Evolutionary conservation across 169 alveolate genomes (phyloP).

Genomic region (Plasmodium gaboni): DNA sequence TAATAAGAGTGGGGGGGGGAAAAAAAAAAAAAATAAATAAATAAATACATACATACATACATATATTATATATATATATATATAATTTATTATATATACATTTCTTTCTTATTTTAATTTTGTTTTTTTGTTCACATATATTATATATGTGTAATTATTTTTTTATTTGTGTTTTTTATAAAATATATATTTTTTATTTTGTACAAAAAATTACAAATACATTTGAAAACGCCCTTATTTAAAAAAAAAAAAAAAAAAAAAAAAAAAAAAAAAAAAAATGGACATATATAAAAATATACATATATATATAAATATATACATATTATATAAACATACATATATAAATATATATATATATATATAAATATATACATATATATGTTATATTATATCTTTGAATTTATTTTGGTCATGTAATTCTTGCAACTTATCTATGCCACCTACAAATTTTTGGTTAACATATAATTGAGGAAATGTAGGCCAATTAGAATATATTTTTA

Average conservation of each 20-base stretch:
- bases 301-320: too few relatives aligned
- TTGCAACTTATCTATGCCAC: slow-evolving; percentile 93
- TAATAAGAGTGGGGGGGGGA: too few relatives aligned
- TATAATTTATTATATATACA: not conserved
- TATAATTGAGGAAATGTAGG: slow-evolving; percentile 95
- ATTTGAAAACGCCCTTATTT: too few relatives aligned
- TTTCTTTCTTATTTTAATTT: too few relatives aligned
- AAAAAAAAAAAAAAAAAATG: too few relatives aligned
- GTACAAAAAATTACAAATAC: too few relatives aligned
- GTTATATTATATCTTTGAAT: slow-evolving; percentile 84
- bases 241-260: too few relatives aligned
- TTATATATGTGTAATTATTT: not conserved
- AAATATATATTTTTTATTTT: too few relatives aligned
- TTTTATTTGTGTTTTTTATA: too few relatives aligned
- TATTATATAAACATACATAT: too few relatives aligned
- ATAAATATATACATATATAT: not conserved
- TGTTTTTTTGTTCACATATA: not conserved
- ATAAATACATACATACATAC: not conserved
- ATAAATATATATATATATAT: too few relatives aligned
- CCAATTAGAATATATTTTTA: slow-evolving; percentile 93
- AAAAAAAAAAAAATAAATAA: not conserved
- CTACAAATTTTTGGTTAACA: slow-evolving; percentile 88
- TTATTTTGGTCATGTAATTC: slow-evolving; percentile 92
- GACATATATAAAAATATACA: too few relatives aligned
- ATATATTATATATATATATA: not conserved